A percentile compares a stretch with the other conserved stretches of the same genome.
Conservation (phyloP, 805 yeast species). For the Yamadazyma paraphyllophila region DNA sequence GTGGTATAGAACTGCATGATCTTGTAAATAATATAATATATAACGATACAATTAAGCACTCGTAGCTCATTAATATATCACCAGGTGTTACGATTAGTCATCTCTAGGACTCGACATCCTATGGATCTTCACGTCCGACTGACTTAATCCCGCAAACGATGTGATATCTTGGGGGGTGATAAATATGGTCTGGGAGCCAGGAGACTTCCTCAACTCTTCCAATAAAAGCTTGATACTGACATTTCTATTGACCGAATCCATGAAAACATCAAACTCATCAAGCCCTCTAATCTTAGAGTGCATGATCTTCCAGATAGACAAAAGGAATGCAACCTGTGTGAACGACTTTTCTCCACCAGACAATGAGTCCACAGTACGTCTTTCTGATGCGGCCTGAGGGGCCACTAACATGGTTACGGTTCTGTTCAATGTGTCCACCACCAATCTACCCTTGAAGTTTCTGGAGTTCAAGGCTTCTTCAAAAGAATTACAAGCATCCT, state of each 20-base stretch:
- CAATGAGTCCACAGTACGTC: constrained; percentile 73
- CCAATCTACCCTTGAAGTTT: constrained; percentile 71
- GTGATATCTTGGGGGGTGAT: constrained; percentile 93
- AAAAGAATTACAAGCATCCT: constrained; percentile 43
- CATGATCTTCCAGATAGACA: constrained; percentile 94
- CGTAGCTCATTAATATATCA: background rate
- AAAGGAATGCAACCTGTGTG: constrained; percentile 81
- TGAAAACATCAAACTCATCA: constrained; percentile 96
- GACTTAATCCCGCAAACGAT: constrained; percentile 57
- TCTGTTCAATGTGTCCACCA: constrained; percentile 54
- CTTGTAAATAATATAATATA: constrained; percentile 1
- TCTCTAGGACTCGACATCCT: constrained; percentile 47
- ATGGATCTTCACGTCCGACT: constrained; percentile 59
- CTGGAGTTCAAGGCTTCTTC: constrained; percentile 60
- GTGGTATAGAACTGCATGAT: background rate
- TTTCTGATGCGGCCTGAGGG: constrained; percentile 55
- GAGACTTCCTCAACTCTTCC: constrained; percentile 59
- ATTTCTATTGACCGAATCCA: constrained; percentile 90
- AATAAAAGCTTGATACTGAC: constrained; percentile 75
- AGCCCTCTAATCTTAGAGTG: constrained; percentile 81
- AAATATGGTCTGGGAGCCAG: constrained; percentile 80
- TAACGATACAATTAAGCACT: background rate
- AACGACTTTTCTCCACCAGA: constrained; percentile 98
- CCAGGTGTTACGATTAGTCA: background rate
- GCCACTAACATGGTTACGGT: constrained; percentile 59